These are phyloP conservation scores for Penicillium waksmanii DNA, from an alignment of 495 filamentous ascomycete species.

Conservation along the genomic window DNA sequence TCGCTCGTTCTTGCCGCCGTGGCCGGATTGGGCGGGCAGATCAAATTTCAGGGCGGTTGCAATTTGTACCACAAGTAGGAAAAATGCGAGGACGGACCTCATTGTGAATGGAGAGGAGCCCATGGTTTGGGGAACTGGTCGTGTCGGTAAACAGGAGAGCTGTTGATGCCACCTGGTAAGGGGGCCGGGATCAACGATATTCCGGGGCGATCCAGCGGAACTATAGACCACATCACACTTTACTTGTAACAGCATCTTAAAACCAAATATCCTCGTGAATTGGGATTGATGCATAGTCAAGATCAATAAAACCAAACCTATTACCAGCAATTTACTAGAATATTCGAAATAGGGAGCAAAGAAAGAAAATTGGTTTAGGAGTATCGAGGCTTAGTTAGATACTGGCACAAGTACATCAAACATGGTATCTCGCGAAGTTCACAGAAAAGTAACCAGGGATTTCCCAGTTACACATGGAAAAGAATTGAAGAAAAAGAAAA, in stretches of 20 bases:
- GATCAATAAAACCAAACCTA: too few relatives aligned
- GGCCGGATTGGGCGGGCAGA: conserved; percentile 66
- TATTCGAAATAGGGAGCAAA: not conserved
- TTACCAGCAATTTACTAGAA: not conserved
- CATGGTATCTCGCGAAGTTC: conserved; percentile 36
- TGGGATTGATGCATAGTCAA: too few relatives aligned
- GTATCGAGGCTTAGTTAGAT: conserved; percentile 23
- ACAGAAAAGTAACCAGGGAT: conserved; percentile 24
- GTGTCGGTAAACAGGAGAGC: conserved; percentile 31
- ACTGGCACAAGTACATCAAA: conserved; percentile 25
- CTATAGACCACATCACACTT: conserved; percentile 6
- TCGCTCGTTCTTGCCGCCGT: conserved; percentile 69
- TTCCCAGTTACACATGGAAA: conserved; percentile 12
- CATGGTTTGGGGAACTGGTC: conserved; percentile 35
- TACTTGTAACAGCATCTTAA: too few relatives aligned
- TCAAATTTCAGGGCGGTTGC: conserved; percentile 91
- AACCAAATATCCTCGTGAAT: too few relatives aligned
- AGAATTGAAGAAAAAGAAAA: conserved; percentile 5
- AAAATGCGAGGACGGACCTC: conserved; percentile 41
- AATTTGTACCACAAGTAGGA: conserved; percentile 57
- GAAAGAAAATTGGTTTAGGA: conserved; percentile 16
- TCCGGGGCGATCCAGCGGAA: conserved; percentile 16
- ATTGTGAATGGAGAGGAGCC: conserved; percentile 37
- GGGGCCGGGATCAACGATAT: conserved; percentile 29
- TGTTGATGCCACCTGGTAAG: conserved; percentile 42